Base-by-base conservation (phyloP, 805 yeast species). In the Candida boleticola region DNA sequence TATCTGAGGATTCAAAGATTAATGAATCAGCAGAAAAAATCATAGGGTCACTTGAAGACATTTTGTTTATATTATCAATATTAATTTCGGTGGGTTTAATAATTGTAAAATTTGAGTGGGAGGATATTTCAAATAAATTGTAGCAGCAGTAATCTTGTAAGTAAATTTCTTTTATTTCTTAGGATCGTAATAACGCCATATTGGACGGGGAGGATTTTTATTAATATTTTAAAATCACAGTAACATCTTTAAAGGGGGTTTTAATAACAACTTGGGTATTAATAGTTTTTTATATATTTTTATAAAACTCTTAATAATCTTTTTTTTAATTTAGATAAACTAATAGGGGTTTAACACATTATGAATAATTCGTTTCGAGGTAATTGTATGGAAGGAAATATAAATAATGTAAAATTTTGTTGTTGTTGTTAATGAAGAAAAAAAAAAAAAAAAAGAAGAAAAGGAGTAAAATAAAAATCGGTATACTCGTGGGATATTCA, bases 301-400 rank as follows among this genome's bases (percentile, higher is more conserved):
- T 38, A 39, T 41, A 40, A 50, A 51, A 52, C 48, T 47, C 48
- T 44, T 45, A 50, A 51, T 45, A 45, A 50, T 44, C 48, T 52
- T 53, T 50, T 41, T 50, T 49, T 47, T 25, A 25, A 29, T 31
- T 39, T 37, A 32, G 34, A 41, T 37, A 48, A 43, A 46, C 41
- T 43, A 30, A 41, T 37, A 41, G 39, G 30, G 42, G 56, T 61
- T 62, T 64, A 64, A 62, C 68, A 63, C 70, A 64, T 64, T 51
- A 50, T 58, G 50, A 47, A 46, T 31, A 30, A 34, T 38, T 38
- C 36, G 3, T 20, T 19, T 38, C 18, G 21, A n/a, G 14, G 6
- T 17, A 16, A 10, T 3, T 5, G 5, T n/a, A 31, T 20, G 25
- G 35, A 23, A 30, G 36, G 45, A 38, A 29, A 29, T 41, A 36